These are phyloP conservation scores for Sordariomycetes sp. DNA, from an alignment of 2,329 filamentous ascomycete genomes.

Conservation along the genomic window DNA sequence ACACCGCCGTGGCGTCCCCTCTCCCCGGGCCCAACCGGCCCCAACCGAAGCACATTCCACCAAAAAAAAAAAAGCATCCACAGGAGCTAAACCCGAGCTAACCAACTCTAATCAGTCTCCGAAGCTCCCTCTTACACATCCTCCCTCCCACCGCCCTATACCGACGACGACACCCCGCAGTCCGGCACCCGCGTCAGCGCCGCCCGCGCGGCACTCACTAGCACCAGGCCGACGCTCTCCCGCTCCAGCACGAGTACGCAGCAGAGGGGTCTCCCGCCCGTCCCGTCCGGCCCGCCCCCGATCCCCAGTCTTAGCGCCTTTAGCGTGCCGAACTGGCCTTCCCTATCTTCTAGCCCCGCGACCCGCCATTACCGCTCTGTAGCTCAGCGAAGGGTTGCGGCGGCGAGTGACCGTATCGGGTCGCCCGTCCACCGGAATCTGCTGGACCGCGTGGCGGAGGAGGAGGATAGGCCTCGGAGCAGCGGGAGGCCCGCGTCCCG, in stretches of 20 bases:
- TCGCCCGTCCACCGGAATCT: conserved; percentile 15
- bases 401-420: conserved; percentile 19
- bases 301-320: conserved; percentile 36
- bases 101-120: conserved; percentile 29
- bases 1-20: not conserved
- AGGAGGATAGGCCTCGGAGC: conserved; percentile 9
- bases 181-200: conserved; percentile 7
- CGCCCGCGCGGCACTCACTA: conserved; percentile 7
- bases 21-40: not conserved
- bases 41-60: not conserved
- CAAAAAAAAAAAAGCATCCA: too few species aligned
- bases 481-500: not conserved
- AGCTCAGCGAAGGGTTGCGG: conserved; percentile 44
- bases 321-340: conserved; percentile 46
- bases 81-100: not conserved
- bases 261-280: conserved; percentile 13
- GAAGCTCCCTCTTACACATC: conserved; percentile 54
- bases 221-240: too few species aligned
- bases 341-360: conserved; percentile 36
- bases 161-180: conserved; percentile 13
- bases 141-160: conserved; percentile 23
- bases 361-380: conserved; percentile 50
- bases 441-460: conserved; percentile 22
- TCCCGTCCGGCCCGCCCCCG: conserved; percentile 16
- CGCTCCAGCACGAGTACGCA: conserved; percentile 8